Conservation (phyloP, 352 stramenopile species). For the Hyaloperonospora arabidopsidis region DNA sequence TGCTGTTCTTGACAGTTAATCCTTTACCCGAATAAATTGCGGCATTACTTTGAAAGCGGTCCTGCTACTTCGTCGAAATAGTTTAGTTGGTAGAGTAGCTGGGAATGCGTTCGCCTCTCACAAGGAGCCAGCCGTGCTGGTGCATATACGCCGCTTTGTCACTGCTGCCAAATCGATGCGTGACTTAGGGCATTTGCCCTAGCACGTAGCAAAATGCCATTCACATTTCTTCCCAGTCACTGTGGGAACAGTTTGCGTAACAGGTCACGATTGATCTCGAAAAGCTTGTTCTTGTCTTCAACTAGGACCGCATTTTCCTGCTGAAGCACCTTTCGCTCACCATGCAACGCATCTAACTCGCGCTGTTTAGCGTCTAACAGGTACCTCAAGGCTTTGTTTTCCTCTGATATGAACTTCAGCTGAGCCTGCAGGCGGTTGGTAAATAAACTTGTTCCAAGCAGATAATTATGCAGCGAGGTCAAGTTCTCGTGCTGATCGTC, state of each 20-base stretch:
- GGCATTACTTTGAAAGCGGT: too few relatives aligned
- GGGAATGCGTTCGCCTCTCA: slow-evolving; percentile 7
- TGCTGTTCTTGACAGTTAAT: too few relatives aligned
- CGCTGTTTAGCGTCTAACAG: slow-evolving; percentile 44
- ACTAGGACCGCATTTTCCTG: slow-evolving; percentile 59
- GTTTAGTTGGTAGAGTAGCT: background rate
- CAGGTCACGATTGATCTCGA: slow-evolving; percentile 69
- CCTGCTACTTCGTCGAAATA: too few relatives aligned
- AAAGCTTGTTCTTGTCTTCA: slow-evolving; percentile 74
- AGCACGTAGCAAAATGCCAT: background rate
- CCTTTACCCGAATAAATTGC: too few relatives aligned
- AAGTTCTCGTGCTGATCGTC: slow-evolving; percentile 45
- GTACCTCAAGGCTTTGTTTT: slow-evolving; percentile 52
- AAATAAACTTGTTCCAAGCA: slow-evolving; percentile 59
- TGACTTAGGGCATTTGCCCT: too few relatives aligned
- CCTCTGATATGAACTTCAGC: slow-evolving; percentile 53
- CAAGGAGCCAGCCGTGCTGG: slow-evolving; percentile 15
- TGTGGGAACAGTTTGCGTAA: slow-evolving; percentile 61
- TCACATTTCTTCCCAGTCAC: slow-evolving; percentile 18
- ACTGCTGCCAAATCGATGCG: too few relatives aligned
- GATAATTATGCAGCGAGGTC: slow-evolving; percentile 60
- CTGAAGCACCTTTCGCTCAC: slow-evolving; percentile 53
- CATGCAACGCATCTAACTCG: slow-evolving; percentile 44
- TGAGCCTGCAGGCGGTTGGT: slow-evolving; percentile 70
- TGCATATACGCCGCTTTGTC: too few relatives aligned